Conservation (phyloP, 495 filamentous ascomycete species). For the Tuber magnatum region DNA sequence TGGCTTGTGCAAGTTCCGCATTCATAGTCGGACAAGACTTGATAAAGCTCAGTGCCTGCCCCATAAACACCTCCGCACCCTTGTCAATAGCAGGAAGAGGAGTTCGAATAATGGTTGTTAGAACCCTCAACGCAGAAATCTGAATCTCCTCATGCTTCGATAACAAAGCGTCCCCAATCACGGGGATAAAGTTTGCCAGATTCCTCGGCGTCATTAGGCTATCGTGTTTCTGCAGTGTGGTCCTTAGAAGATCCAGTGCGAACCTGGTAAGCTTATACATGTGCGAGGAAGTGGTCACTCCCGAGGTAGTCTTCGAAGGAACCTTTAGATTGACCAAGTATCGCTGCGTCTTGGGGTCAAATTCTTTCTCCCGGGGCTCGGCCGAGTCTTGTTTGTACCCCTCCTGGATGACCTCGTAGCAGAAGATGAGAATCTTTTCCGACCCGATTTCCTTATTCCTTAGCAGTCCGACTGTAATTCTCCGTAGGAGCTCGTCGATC, state of each 20-base stretch:
- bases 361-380: constrained; percentile 45
- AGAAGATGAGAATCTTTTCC: constrained; percentile 77
- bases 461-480: constrained; percentile 73
- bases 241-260: constrained; percentile 74
- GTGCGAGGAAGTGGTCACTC: constrained; percentile 63
- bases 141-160: constrained; percentile 83
- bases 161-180: constrained; percentile 78
- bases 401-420: constrained; percentile 84
- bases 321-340: constrained; percentile 70
- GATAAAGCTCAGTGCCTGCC: constrained; percentile 71
- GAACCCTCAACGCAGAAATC: constrained; percentile 68
- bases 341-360: constrained; percentile 57
- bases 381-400: constrained; percentile 52
- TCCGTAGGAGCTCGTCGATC: constrained; percentile 78
- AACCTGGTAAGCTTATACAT: constrained; percentile 80
- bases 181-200: constrained; percentile 73
- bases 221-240: constrained; percentile 71
- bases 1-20: constrained; percentile 72
- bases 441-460: constrained; percentile 68
- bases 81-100: constrained; percentile 63
- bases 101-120: constrained; percentile 80
- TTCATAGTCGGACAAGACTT: constrained; percentile 70
- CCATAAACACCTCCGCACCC: constrained; percentile 66
- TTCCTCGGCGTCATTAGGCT: constrained; percentile 69
- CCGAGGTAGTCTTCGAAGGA: constrained; percentile 59